Conservation (phyloP, 495 filamentous ascomycete genomes). For the Podospora bellae-mahoneyi region DNA sequence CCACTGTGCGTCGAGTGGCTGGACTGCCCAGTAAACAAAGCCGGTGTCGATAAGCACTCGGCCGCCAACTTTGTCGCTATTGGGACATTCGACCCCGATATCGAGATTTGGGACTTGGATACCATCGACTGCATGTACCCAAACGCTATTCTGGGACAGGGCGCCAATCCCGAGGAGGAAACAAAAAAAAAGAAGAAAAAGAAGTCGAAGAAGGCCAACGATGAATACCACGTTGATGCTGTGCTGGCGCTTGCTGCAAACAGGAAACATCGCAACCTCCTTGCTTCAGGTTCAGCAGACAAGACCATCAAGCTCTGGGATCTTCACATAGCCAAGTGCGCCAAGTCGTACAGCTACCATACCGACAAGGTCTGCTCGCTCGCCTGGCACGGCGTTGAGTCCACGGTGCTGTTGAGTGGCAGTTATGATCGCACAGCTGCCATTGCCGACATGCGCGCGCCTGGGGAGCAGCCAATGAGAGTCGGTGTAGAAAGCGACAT, state of each 20-base stretch:
- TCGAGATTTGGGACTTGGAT: slow-evolving; percentile 97
- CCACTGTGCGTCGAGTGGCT: slow-evolving; percentile 95
- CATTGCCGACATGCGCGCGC: slow-evolving; percentile 88
- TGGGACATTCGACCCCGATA: slow-evolving; percentile 96
- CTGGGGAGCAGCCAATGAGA: slow-evolving; percentile 68
- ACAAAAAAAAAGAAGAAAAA: slow-evolving; percentile 82
- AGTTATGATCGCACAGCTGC: slow-evolving; percentile 93
- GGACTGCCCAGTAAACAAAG: slow-evolving; percentile 76
- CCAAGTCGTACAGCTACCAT: slow-evolving; percentile 87
- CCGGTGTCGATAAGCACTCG: slow-evolving; percentile 52
- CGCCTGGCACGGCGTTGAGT: slow-evolving; percentile 83
- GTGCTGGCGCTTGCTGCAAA: slow-evolving; percentile 88
- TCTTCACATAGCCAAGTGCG: slow-evolving; percentile 82
- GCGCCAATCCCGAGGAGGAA: slow-evolving; percentile 49
- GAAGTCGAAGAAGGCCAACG: slow-evolving; percentile 79
- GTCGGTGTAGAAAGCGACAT: slow-evolving; percentile 96
- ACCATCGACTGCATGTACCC: slow-evolving; percentile 96
- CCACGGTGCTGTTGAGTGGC: slow-evolving; percentile 84
- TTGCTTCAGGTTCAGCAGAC: slow-evolving; percentile 95
- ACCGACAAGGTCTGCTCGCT: slow-evolving; percentile 96
- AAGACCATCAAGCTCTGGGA: slow-evolving; percentile 98
- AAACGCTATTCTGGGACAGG: slow-evolving; percentile 91
- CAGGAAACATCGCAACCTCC: slow-evolving; percentile 84
- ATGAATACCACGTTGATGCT: slow-evolving; percentile 90
- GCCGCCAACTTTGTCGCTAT: slow-evolving; percentile 87